phyloP scores from a whole-genome alignment of 176 grass and related monocot genomes.

The Cocos nucifera region DNA sequence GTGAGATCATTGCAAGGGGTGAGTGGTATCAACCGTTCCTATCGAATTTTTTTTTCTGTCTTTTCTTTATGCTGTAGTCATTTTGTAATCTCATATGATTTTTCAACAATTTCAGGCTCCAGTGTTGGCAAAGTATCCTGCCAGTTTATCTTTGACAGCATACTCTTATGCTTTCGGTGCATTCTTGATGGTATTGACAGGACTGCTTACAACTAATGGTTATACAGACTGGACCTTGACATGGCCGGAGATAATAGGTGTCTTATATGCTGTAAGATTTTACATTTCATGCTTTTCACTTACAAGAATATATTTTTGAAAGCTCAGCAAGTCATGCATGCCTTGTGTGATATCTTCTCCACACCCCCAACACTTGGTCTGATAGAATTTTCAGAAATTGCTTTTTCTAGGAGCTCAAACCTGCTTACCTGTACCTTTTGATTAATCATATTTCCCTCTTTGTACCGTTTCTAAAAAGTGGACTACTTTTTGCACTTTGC shows the following conservation, averaged over 20 bases:
- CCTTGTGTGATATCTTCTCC: too few species aligned
- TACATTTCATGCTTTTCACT: not conserved
- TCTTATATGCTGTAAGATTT: slow-evolving; percentile 74
- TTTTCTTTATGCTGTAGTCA: not conserved
- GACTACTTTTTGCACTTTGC: too few species aligned
- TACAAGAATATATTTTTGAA: too few species aligned
- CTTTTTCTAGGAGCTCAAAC: too few species aligned
- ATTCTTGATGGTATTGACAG: slow-evolving; percentile 79
- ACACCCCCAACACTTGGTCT: too few species aligned
- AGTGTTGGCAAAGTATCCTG: slow-evolving; percentile 64
- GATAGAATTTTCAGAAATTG: too few species aligned
- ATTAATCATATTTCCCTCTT: too few species aligned
- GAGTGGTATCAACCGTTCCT: not conserved
- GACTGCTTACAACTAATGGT: slow-evolving; percentile 43
- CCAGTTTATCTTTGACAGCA: slow-evolving; percentile 84
- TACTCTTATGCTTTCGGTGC: slow-evolving; percentile 80
- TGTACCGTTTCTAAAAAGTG: too few species aligned
- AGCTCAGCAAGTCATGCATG: not conserved
- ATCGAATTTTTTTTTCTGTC: not conserved
- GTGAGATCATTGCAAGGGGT: too few species aligned
- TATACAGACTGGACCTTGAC: slow-evolving; percentile 77
- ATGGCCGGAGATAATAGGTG: slow-evolving; percentile 48
- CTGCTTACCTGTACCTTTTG: too few species aligned
- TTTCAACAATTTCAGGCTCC: slow-evolving; percentile 48
- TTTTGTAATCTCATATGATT: not conserved